Evolutionary conservation across 805 yeast genomes (phyloP).

Genomic region (Saccharomycopsis vini): DNA sequence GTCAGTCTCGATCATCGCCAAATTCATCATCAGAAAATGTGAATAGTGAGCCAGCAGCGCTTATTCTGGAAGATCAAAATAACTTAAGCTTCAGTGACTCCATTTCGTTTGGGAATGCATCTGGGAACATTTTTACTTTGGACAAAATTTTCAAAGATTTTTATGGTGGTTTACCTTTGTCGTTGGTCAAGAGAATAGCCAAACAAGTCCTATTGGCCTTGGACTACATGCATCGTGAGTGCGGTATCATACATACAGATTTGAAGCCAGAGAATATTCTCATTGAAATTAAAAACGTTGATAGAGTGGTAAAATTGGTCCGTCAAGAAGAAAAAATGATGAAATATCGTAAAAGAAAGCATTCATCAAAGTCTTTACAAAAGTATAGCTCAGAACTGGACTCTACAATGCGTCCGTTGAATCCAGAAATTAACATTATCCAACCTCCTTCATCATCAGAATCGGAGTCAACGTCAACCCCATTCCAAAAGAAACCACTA

Average conservation of each 20-base stretch:
- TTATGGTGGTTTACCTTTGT: conserved; percentile 71
- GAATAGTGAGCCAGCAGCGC: neutral
- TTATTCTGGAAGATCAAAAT: neutral
- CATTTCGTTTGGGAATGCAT: conserved; percentile 16
- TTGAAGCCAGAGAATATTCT: conserved; percentile 68
- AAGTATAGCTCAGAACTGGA: neutral
- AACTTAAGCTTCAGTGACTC: conserved; percentile 8
- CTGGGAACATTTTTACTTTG: conserved; percentile 6
- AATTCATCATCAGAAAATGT: neutral
- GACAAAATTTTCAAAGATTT: conserved; percentile 27
- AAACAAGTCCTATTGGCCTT: conserved; percentile 67
- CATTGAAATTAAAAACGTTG: conserved; percentile 78
- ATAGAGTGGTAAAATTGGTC: conserved; percentile 44
- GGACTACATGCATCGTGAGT: conserved; percentile 61
- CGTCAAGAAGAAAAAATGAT: conserved; percentile 13
- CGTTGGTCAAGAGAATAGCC: conserved; percentile 72
- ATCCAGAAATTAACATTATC: too few relatives aligned
- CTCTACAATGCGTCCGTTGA: too few relatives aligned
- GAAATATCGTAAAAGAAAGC: neutral
- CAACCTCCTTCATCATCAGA: too few relatives aligned
- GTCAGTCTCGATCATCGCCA: neutral
- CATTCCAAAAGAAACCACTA: neutral
- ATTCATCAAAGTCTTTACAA: neutral
- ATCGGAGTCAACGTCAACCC: neutral
- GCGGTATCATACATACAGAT: conserved; percentile 71